Conservation (phyloP, 768 basidiomycete genomes). For the Roridomyces roridus region DNA sequence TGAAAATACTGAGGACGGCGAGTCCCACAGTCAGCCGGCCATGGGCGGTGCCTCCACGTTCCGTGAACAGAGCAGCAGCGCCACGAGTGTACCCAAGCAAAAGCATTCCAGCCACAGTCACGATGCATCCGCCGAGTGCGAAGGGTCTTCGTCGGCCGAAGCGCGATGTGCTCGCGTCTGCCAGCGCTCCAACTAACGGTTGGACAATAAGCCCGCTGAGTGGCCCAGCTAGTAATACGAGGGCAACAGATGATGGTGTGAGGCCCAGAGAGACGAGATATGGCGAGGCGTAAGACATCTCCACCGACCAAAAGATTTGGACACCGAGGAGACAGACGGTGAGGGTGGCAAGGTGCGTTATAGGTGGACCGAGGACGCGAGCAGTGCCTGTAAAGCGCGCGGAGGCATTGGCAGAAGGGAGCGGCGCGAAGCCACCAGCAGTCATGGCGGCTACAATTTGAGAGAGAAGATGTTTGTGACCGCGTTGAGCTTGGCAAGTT, state of each 20-base stretch:
- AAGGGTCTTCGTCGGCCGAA: slow-evolving; percentile 89
- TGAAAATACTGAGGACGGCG: slow-evolving; percentile 74
- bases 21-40: slow-evolving; percentile 71
- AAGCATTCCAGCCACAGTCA: slow-evolving; percentile 77
- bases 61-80: slow-evolving; percentile 60
- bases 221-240: slow-evolving; percentile 93
- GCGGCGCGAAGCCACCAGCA: too few species aligned
- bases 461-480: too few species aligned
- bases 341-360: slow-evolving; percentile 69
- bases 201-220: slow-evolving; percentile 91
- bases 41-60: slow-evolving; percentile 25
- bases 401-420: too few species aligned
- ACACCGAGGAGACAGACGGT: slow-evolving; percentile 85
- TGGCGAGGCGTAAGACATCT: slow-evolving; percentile 93
- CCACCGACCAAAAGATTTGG: slow-evolving; percentile 91
- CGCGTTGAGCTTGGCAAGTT: too few species aligned
- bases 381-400: slow-evolving; percentile 27
- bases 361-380: slow-evolving; percentile 69
- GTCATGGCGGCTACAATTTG: too few species aligned
- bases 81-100: slow-evolving; percentile 83
- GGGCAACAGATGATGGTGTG: slow-evolving; percentile 84
- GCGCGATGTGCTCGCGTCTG: slow-evolving; percentile 83
- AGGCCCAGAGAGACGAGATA: slow-evolving; percentile 91
- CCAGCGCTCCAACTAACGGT: slow-evolving; percentile 85
- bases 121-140: slow-evolving; percentile 72